phyloP scores from a whole-genome alignment of 2,329 filamentous ascomycete species.

The Penicillium sp. region DNA sequence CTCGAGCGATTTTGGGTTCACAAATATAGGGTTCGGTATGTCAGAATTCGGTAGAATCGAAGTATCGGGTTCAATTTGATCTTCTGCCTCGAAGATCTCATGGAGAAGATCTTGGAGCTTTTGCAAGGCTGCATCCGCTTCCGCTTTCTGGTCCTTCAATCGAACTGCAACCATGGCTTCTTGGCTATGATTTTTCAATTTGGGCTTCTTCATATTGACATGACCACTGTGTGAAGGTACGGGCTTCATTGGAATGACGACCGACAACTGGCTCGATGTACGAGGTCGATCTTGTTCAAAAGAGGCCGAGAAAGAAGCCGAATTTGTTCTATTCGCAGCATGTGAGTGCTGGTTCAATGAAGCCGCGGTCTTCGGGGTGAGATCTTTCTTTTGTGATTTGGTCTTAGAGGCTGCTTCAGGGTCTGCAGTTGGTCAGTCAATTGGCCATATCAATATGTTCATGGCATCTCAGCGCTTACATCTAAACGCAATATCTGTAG shows the following conservation, averaged over 20 bases:
- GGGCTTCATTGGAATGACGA: slow-evolving; percentile 51
- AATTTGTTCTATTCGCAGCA: slow-evolving; percentile 44
- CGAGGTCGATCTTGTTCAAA: slow-evolving; percentile 22
- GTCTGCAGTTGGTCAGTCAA: slow-evolving; percentile 31
- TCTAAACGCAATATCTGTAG: slow-evolving; percentile 45
- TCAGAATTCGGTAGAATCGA: slow-evolving; percentile 42
- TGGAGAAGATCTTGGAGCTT: slow-evolving; percentile 68
- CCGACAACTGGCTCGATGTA: slow-evolving; percentile 41
- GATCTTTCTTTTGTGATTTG: slow-evolving; percentile 23
- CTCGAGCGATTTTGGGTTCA: slow-evolving; percentile 33
- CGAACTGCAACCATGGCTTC: slow-evolving; percentile 60
- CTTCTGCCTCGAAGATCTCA: slow-evolving; percentile 74
- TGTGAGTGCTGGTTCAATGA: slow-evolving; percentile 26
- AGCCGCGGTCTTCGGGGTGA: slow-evolving; percentile 23
- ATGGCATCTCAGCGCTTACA: slow-evolving; percentile 34
- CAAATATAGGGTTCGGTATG: slow-evolving; percentile 55
- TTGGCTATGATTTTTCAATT: slow-evolving; percentile 55
- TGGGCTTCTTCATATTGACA: slow-evolving; percentile 43
- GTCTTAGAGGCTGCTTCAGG: slow-evolving; percentile 29
- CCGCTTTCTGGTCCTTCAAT: slow-evolving; percentile 72
- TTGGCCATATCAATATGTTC: not conserved
- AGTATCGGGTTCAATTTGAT: slow-evolving; percentile 61
- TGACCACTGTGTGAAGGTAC: slow-evolving; percentile 40
- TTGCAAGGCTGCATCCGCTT: slow-evolving; percentile 71
- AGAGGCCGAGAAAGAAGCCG: slow-evolving; percentile 43